Evolutionary conservation across 306 rosid species (phyloP).

Genomic region (Quercus rubra): DNA sequence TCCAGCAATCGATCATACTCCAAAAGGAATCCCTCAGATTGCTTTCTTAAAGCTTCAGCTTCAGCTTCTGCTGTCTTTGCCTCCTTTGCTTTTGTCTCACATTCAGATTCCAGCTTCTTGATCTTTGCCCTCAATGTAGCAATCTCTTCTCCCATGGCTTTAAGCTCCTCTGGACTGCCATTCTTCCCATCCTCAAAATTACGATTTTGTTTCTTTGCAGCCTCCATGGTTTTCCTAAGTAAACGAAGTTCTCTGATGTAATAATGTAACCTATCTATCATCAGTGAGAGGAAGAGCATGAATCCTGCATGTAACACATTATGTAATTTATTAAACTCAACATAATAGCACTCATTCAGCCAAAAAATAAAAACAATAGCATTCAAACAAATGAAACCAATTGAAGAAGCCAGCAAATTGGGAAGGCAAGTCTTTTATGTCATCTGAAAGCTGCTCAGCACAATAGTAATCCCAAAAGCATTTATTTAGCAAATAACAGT

Average conservation of each 20-base stretch:
- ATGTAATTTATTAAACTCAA: constrained; percentile 12
- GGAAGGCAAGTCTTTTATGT: not conserved
- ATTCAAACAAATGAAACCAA: not conserved
- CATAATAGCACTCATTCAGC: not conserved
- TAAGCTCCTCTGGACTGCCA: constrained; percentile 43
- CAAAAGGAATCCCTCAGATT: constrained; percentile 78
- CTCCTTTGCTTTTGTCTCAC: constrained; percentile 45
- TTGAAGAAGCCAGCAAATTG: not conserved
- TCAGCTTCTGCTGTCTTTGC: constrained; percentile 54
- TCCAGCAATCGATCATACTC: constrained; percentile 81
- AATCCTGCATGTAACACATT: constrained; percentile 58
- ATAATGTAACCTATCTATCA: constrained; percentile 86
- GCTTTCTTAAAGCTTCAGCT: constrained; percentile 81
- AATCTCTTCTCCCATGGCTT: constrained; percentile 58
- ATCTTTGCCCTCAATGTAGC: constrained; percentile 40
- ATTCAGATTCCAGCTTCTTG: constrained; percentile 63
- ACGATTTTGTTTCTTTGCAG: constrained; percentile 83
- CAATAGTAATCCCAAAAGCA: no score
- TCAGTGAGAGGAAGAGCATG: constrained; percentile 68
- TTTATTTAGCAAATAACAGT: no score
- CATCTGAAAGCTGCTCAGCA: no score
- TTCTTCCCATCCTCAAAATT: constrained; percentile 61
- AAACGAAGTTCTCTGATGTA: constrained; percentile 87
- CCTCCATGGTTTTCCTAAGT: constrained; percentile 88
- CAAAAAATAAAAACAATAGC: not conserved